These are phyloP conservation scores for Psilocybe subaeruginosa DNA, from an alignment of 768 basidiomycete genomes.

Conservation along the genomic window DNA sequence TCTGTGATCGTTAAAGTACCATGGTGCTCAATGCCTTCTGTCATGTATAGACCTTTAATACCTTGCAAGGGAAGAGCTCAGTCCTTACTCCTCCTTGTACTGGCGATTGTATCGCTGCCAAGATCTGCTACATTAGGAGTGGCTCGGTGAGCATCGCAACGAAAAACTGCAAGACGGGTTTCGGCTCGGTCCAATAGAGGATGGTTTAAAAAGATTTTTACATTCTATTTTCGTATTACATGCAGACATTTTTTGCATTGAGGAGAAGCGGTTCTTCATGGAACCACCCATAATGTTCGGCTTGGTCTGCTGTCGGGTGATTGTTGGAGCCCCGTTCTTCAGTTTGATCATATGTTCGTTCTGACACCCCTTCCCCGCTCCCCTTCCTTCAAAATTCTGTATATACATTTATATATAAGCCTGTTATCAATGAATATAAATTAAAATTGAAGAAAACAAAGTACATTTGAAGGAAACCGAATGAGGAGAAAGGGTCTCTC, in stretches of 20 bases:
- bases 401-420: too few relatives aligned
- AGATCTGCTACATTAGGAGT: conserved; percentile 78
- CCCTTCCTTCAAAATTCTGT: too few relatives aligned
- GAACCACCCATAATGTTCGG: too few relatives aligned
- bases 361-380: too few relatives aligned
- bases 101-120: conserved; percentile 63
- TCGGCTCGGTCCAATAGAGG: conserved; percentile 52
- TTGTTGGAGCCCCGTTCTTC: too few relatives aligned
- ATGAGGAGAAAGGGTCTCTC: too few relatives aligned
- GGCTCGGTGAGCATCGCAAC: conserved; percentile 65
- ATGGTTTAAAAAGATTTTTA: background rate
- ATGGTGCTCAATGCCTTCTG: background rate
- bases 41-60: conserved; percentile 59
- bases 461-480: too few relatives aligned
- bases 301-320: too few relatives aligned
- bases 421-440: too few relatives aligned
- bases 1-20: background rate
- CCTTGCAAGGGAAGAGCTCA: conserved; percentile 73
- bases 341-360: too few relatives aligned
- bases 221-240: background rate
- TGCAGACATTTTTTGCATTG: background rate
- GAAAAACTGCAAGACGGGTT: conserved; percentile 63
- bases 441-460: too few relatives aligned
- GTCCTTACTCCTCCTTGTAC: conserved; percentile 56
- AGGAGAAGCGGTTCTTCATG: too few relatives aligned